Evolutionary conservation across 2,329 filamentous ascomycete genomes (phyloP), one percentile per base, ranked within the genome.

Genomic region (Rutstroemia sp.): DNA sequence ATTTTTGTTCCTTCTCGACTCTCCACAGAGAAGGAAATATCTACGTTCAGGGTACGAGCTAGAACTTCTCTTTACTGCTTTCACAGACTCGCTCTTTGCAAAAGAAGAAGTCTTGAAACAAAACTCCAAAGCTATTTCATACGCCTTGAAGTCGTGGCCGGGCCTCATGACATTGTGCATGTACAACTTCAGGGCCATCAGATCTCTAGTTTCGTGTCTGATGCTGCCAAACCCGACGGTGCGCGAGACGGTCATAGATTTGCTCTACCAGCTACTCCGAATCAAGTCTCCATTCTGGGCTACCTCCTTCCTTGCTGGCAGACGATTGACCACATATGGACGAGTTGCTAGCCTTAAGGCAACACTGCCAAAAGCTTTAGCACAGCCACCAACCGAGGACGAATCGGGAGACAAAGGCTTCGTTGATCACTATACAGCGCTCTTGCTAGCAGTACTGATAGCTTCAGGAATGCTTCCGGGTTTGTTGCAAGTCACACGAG

Each of bases 261-360:
- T 99, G 12, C 73, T 99, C 17, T 96, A 95, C 66, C 78, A 79
- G 0, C 70, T 86, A 2, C 72, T 99, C 51, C 84, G 92, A 38
- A 96, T 99, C 68, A 97, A 97, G 64, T 87, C 92, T 57, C 84
- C 94, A 45, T 86, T 91, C 8, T 99, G 94, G 94, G 95, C 94
- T 7, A 92, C 90, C 0, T 95, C 92, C 0, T 99, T 96, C 69
- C 80, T 99, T 48, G 94, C 95, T 38, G 95, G 94, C 7, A 83
- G 94, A 62, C 81, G 95, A 58, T 76, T 99, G 48, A 99, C 95
- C 0, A 99, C 94, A 0, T 99, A 99, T 70, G 92, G 92, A n/a
- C 82, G 95, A 65, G 92, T 97, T 39, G 85, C 90, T 7, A 94
- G 90, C 59, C 75, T 97, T 51, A 90, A 89, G 63, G 78, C 84